These are phyloP conservation scores for Tinospora cordifolia DNA, from an alignment of 164 flowering plant species.

Conservation along the genomic window DNA sequence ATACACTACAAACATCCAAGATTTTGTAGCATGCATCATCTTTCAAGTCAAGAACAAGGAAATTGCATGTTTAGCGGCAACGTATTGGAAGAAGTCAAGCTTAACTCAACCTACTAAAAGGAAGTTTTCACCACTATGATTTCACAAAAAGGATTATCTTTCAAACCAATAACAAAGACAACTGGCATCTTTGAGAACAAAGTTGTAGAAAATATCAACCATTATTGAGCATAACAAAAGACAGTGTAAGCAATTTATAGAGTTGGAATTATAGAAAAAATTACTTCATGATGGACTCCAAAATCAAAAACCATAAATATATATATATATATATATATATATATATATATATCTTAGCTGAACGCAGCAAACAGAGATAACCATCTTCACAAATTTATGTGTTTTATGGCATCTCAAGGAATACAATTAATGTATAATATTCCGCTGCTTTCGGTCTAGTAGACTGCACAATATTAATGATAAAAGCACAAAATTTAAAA, in stretches of 20 bases:
- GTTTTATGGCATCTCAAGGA: background rate
- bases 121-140: background rate
- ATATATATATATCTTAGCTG: background rate
- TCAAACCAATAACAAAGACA: background rate
- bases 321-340: background rate
- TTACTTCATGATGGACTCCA: background rate
- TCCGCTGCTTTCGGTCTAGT: background rate
- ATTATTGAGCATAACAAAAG: too few species aligned
- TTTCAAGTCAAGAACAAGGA: background rate
- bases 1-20: background rate
- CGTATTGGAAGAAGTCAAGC: background rate
- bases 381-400: background rate
- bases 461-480: background rate
- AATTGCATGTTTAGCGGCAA: background rate
- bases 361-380: background rate
- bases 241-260: too few species aligned
- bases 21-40: background rate
- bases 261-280: too few species aligned
- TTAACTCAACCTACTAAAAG: background rate
- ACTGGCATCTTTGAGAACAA: too few species aligned
- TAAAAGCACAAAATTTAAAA: background rate
- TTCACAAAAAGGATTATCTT: background rate
- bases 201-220: too few species aligned
- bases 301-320: background rate
- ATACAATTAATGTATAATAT: background rate